Base-by-base conservation (phyloP, 176 grass and related monocot genomes). In the Calamus simplicifolius region DNA sequence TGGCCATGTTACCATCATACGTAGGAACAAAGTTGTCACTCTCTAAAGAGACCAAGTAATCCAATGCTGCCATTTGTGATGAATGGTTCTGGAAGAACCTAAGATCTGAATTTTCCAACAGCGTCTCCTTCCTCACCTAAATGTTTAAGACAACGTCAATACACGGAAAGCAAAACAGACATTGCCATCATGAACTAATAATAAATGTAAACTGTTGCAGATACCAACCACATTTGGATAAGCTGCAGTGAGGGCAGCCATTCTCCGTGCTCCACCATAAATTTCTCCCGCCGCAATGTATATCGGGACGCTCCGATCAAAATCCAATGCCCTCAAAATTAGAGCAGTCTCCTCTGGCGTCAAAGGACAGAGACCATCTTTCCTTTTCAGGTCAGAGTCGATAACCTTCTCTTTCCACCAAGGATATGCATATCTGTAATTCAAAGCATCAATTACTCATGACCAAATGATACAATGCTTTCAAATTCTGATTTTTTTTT, bases 321-420 rank as follows among this genome's bases (percentile, higher is more conserved):
- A 82, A 58, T 81, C 72, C 4, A 96, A 76, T 13, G 91, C 86
- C 69, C 77, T 80, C 48, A 96, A 51, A 68, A 90, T 68, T 57
- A 96, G 67, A 72, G 86, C 83, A 35, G 87, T 87, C 65, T 96
- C 91, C 67, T 96, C 91, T 4, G 91, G 91, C 58, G 86, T 96
- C 50, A 96, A 82, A 38, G 91, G 91, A 67, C 91, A 90, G 28
- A 90, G 23, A 49, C 91, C 91, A 17, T 90, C 91, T 67, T 76
- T 96, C 62, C 91, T 85, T 61, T 87, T 96, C 17, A 61, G 51
- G 16, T 72, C 66, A 7, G 91, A 96, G 75, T 88, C 68, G 2
- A 96, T 90, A 68, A 90, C 83, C 76, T 96, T 96, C 69, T 96
- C 91, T 77, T 96, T 96, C 91, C 91, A 96, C 91, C 91, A 96